Evolutionary conservation across 768 basidiomycete genomes (phyloP), one percentile per base, ranked within the genome.

Genomic region (Boletus pseudopeckii): DNA sequence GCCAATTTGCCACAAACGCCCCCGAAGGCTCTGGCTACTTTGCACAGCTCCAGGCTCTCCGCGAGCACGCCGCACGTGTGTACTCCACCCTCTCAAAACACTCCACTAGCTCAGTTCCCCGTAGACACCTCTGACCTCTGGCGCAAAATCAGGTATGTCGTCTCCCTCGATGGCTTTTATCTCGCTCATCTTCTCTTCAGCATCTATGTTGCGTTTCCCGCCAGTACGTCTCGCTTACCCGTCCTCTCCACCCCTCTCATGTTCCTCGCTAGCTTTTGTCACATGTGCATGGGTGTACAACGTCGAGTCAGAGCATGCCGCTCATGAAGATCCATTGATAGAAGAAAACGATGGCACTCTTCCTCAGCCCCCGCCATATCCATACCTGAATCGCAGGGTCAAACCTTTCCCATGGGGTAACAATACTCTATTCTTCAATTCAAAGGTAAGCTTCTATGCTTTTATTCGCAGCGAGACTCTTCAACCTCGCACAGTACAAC

Each of bases 381-480:
- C 89, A 40, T 90, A 86, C 75, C 63, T 93, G 71, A 91, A 92
- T 75, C 81, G 76, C 63, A 77, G 91, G 55, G 68, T 69, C 54
- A 90, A 89, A 71, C 88, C 90, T 38, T 93, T 80, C 79, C 91
- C 91, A 18, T 93, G 91, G 91, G 91, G 91, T 22, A 71, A 60
- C 62, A 93, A 93, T 80, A 79, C 81, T 14, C 78, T 93, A 17
- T 93, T 93, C 79, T 93, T 80, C 76, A 92, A 90, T 68, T 70
- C 83, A 47, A 76, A 81, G 60, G 90, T 88, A 67, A 43, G 84
- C 64, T n/a, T 45, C 10, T 45, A 18, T 53, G 3, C 37, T 6
- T 42, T n/a, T 5, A 7, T 18, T 10, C 24, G 40, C 20, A 38
- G 18, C 41, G 33, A 50, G 24, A 39, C 47, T 51, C 45, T 51